A percentile compares a stretch with the other conserved stretches of the same genome.
These are phyloP conservation scores for Groenewaldozyma tartarivorans DNA, from an alignment of 805 yeast species.

Conservation along the genomic window DNA sequence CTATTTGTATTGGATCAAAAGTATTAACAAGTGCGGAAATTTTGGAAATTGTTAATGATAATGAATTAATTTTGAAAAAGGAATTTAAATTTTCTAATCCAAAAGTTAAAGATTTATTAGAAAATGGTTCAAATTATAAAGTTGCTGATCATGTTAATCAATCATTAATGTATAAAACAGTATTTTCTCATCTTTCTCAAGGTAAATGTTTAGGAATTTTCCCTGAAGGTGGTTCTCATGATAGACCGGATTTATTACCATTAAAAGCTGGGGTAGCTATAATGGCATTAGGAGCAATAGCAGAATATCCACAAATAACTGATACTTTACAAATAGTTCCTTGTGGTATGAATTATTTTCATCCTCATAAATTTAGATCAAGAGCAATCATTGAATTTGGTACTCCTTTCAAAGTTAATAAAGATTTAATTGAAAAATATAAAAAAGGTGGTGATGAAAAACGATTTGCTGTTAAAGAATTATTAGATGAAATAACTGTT, in stretches of 20 bases:
- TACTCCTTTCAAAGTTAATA: conserved; percentile 61
- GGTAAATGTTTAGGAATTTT: conserved; percentile 86
- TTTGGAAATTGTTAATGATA: conserved; percentile 57
- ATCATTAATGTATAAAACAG: conserved; percentile 69
- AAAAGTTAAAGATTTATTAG: conserved; percentile 30
- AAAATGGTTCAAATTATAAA: conserved; percentile 49
- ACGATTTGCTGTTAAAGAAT: conserved; percentile 62
- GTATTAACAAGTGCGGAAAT: conserved; percentile 71
- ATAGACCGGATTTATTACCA: conserved; percentile 83
- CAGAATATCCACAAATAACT: conserved; percentile 59
- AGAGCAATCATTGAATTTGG: conserved; percentile 96
- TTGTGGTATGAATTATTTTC: conserved; percentile 96
- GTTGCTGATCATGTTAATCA: conserved; percentile 82
- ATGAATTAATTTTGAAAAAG: conserved; percentile 55
- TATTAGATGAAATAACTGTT: conserved; percentile 60
- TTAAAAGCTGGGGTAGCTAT: conserved; percentile 95
- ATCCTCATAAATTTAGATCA: conserved; percentile 89
- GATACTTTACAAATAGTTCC: conserved; percentile 77
- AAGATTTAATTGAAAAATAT: conserved; percentile 56
- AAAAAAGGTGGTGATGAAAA: conserved; percentile 50
- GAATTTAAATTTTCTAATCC: conserved; percentile 50
- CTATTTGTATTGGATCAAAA: conserved; percentile 45
- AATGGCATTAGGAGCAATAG: conserved; percentile 95
- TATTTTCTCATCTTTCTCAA: conserved; percentile 70
- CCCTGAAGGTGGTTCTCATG: conserved; percentile 99